Percentiles rank a stretch among this genome's conserved stretches.
These are phyloP conservation scores for Talaromyces thailandensis DNA, from an alignment of 495 filamentous ascomycete species.

Conservation along the genomic window DNA sequence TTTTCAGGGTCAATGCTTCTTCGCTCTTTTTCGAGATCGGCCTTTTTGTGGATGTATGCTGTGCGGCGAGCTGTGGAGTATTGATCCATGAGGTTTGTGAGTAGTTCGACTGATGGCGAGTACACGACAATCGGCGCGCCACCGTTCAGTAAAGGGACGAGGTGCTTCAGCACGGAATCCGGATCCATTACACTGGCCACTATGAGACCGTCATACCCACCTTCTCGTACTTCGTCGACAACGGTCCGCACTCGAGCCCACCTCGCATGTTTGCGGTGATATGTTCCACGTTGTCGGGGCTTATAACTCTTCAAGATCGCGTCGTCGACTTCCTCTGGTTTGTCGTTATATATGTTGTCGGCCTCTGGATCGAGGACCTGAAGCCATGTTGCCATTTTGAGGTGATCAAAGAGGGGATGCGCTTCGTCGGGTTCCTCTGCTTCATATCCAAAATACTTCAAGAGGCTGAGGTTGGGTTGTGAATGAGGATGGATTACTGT, in stretches of 20 bases:
- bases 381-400: slow-evolving; percentile 81
- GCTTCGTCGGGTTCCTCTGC: slow-evolving; percentile 50
- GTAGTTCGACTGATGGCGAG: slow-evolving; percentile 65
- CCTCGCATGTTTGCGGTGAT: slow-evolving; percentile 79
- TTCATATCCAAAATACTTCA: slow-evolving; percentile 84
- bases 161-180: slow-evolving; percentile 58
- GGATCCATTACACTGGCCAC: slow-evolving; percentile 75
- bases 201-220: slow-evolving; percentile 75
- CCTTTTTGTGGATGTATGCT: slow-evolving; percentile 51
- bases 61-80: slow-evolving; percentile 69
- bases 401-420: slow-evolving; percentile 74
- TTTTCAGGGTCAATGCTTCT: background rate
- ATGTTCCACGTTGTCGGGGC: slow-evolving; percentile 64
- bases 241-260: slow-evolving; percentile 58
- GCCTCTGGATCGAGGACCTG: slow-evolving; percentile 68
- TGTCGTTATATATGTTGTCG: slow-evolving; percentile 59
- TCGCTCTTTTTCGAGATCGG: slow-evolving; percentile 22
- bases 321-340: slow-evolving; percentile 43
- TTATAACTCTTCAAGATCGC: slow-evolving; percentile 57
- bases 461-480: slow-evolving; percentile 78
- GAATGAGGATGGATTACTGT: slow-evolving; percentile 81
- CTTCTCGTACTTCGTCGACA: slow-evolving; percentile 62
- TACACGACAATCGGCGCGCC: slow-evolving; percentile 82
- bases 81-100: slow-evolving; percentile 64
- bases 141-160: slow-evolving; percentile 71